phyloP scores from a whole-genome alignment of 208 protist species.

The Leishmania tarentolae region DNA sequence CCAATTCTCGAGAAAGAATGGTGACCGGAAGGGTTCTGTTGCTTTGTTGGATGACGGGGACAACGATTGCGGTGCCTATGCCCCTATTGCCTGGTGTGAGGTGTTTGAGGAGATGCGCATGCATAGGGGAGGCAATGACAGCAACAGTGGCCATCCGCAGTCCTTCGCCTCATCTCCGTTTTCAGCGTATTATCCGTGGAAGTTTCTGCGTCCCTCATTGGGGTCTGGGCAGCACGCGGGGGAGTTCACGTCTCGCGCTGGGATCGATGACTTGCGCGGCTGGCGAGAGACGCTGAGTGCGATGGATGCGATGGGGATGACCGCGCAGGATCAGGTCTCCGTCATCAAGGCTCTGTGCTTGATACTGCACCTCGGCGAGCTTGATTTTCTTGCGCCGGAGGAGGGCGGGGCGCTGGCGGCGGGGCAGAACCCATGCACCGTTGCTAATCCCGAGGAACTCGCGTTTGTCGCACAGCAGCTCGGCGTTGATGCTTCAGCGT shows the following conservation, averaged over 20 bases:
- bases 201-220: constrained; percentile 22
- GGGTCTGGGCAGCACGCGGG: constrained; percentile 17
- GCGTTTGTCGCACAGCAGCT: constrained; percentile 61
- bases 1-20: background rate
- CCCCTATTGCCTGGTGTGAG: constrained; percentile 16
- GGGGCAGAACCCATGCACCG: constrained; percentile 32
- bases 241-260: constrained; percentile 26
- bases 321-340: constrained; percentile 59
- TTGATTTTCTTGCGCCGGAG: constrained; percentile 74
- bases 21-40: background rate
- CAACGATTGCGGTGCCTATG: background rate
- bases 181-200: constrained; percentile 19
- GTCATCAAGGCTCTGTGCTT: constrained; percentile 88
- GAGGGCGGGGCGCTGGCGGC: constrained; percentile 34
- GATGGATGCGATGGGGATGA: constrained; percentile 93
- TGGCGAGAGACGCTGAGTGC: constrained; percentile 81
- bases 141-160: constrained; percentile 1
- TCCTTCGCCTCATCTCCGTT: background rate
- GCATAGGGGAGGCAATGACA: background rate
- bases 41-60: background rate
- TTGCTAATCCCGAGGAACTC: constrained; percentile 39
- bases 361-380: constrained; percentile 96
- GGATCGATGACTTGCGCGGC: constrained; percentile 79
- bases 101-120: constrained; percentile 32
- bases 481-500: constrained; percentile 39